phyloP scores from a whole-genome alignment of 2,329 filamentous ascomycete species.

The Ambrosiella beaveri region DNA sequence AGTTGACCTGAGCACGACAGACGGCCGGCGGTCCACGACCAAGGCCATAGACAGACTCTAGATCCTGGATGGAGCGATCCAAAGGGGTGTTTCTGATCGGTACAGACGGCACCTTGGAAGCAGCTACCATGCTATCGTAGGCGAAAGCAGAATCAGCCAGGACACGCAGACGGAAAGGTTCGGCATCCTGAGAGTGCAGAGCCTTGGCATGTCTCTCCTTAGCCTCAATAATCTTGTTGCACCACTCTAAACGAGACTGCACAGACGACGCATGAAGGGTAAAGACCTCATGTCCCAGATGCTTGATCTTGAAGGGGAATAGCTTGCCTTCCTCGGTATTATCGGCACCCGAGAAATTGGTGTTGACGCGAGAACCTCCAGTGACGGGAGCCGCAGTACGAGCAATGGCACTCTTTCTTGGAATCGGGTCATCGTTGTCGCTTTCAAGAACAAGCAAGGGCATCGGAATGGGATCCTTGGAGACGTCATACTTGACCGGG shows the following conservation, averaged over 20 bases:
- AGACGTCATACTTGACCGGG: conserved; percentile 76
- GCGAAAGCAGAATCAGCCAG: conserved; percentile 85
- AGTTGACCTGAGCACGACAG: conserved; percentile 77
- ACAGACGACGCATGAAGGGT: conserved; percentile 70
- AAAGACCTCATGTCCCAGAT: conserved; percentile 84
- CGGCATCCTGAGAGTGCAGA: conserved; percentile 78
- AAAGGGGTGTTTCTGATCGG: conserved; percentile 81
- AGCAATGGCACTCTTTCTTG: conserved; percentile 58
- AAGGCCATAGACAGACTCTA: conserved; percentile 61
- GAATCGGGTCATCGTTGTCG: conserved; percentile 76
- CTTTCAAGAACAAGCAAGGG: conserved; percentile 84
- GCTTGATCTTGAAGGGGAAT: conserved; percentile 86
- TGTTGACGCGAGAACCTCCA: conserved; percentile 37
- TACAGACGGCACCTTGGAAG: conserved; percentile 46
- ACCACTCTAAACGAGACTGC: conserved; percentile 71
- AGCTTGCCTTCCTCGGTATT: conserved; percentile 60
- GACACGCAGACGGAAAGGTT: conserved; percentile 82
- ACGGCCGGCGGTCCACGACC: conserved; percentile 57
- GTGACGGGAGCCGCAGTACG: conserved; percentile 47
- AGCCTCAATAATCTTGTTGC: conserved; percentile 79
- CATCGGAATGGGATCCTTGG: conserved; percentile 91
- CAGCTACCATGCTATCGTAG: conserved; percentile 46
- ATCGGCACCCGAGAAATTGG: conserved; percentile 15
- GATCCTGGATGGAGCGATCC: conserved; percentile 74
- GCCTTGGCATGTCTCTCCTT: conserved; percentile 87